These are phyloP conservation scores for Dendrostoma leiphaemia DNA, from an alignment of 2,329 filamentous ascomycete genomes.

Conservation along the genomic window DNA sequence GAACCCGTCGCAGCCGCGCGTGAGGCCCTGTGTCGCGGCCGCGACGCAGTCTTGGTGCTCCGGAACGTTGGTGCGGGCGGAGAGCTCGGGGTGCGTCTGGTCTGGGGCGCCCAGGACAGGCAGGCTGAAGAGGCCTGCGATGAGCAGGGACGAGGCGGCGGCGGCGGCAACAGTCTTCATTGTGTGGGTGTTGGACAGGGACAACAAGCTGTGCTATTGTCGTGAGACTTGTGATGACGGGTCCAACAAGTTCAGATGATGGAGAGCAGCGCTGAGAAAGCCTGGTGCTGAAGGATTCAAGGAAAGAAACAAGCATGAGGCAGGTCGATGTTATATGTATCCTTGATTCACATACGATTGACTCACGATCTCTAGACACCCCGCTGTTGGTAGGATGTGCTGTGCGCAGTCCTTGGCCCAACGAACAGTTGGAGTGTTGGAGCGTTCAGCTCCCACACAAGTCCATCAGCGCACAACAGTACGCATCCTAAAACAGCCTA, in stretches of 20 bases:
- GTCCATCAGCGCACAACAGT: not conserved
- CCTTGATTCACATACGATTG: not conserved
- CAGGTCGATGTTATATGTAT: not conserved
- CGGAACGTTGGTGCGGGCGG: not conserved
- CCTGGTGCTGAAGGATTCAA: not conserved
- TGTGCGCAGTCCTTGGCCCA: no score
- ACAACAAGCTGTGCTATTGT: not conserved
- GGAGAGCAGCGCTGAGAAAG: no score
- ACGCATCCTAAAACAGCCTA: not conserved
- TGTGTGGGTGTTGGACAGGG: not conserved
- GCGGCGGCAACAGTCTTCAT: not conserved
- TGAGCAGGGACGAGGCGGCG: not conserved
- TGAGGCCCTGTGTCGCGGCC: not conserved
- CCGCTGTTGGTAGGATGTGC: no score
- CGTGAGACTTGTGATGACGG: not conserved
- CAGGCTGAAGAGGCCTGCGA: not conserved
- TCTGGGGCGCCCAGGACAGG: not conserved
- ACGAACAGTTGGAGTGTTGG: no score
- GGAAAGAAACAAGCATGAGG: not conserved
- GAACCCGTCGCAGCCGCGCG: not conserved
- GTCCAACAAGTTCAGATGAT: no score
- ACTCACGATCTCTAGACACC: not conserved
- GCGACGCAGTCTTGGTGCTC: not conserved
- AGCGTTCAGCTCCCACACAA: not conserved
- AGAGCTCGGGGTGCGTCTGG: not conserved